These are phyloP conservation scores for Cylindrotheca closterium DNA, from an alignment of 108 stramenopile genomes.

Conservation along the genomic window DNA sequence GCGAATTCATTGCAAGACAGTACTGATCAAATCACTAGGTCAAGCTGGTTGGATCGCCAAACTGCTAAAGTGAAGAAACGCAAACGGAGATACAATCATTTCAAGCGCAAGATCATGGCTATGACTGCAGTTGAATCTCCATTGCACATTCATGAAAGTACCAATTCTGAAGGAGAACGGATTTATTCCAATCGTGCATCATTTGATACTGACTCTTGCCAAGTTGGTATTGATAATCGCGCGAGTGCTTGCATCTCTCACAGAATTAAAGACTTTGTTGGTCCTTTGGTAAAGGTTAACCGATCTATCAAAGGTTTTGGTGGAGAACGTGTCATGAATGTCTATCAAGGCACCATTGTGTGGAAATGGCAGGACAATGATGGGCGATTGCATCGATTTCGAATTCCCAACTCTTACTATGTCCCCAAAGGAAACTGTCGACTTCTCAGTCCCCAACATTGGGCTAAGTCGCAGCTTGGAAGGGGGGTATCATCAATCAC, in stretches of 20 bases:
- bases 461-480: conserved; percentile 27
- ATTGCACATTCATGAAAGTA: no score
- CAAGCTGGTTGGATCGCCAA: no score
- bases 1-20: no score
- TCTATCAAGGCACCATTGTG: conserved; percentile 1
- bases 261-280: conserved; percentile 11
- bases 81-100: no score
- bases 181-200: no score
- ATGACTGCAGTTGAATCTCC: no score
- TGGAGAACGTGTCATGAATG: not conserved
- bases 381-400: conserved; percentile 20
- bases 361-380: conserved; percentile 32
- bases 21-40: no score
- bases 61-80: no score
- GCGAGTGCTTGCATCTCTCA: not conserved
- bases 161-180: no score
- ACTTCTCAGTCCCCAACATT: conserved; percentile 48
- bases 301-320: conserved; percentile 14
- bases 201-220: conserved; percentile 8
- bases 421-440: conserved; percentile 12
- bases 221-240: conserved; percentile 13
- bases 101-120: no score
- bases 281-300: not conserved
- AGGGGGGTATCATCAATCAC: not conserved
- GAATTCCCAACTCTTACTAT: conserved; percentile 36